A percentile compares a stretch with the other conserved stretches of the same genome.
phyloP scores from a whole-genome alignment of 139 green algal genomes.

The Edaphochlamys debaryana region DNA sequence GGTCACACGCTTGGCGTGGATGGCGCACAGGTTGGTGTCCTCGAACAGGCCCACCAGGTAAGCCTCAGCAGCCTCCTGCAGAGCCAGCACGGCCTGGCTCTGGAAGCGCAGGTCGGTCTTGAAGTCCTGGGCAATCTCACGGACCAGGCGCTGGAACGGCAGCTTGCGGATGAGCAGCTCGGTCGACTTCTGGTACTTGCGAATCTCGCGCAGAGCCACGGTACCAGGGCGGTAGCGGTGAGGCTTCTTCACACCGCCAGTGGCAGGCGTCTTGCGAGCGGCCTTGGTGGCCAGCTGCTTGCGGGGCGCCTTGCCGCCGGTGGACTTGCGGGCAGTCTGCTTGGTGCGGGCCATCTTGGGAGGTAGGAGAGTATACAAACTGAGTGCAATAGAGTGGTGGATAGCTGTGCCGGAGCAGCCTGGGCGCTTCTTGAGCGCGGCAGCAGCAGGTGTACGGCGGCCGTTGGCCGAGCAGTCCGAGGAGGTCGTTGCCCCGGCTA shows the following conservation, averaged over 20 bases:
- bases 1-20: slow-evolving; percentile 92
- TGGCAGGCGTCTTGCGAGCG: slow-evolving; percentile 90
- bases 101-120: slow-evolving; percentile 99
- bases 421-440: too few species aligned
- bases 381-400: too few species aligned
- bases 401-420: too few species aligned
- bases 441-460: too few species aligned
- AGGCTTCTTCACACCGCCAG: slow-evolving; percentile 81
- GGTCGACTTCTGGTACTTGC: slow-evolving; percentile 94
- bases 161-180: slow-evolving; percentile 95
- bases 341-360: slow-evolving; percentile 95
- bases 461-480: too few species aligned
- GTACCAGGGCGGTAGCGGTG: slow-evolving; percentile 89
- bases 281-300: slow-evolving; percentile 95
- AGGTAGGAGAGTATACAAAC: too few species aligned
- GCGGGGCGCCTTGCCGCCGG: slow-evolving; percentile 92
- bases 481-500: too few species aligned
- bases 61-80: slow-evolving; percentile 97
- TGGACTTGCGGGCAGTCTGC: slow-evolving; percentile 97
- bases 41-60: slow-evolving; percentile 98
- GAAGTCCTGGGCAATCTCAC: slow-evolving; percentile 99
- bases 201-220: slow-evolving; percentile 90
- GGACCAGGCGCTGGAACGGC: slow-evolving; percentile 94
- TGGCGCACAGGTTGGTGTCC: slow-evolving; percentile 87
- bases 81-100: slow-evolving; percentile 89